Base-by-base conservation (phyloP, 331 rosid species). In the Quercus tomentella region DNA sequence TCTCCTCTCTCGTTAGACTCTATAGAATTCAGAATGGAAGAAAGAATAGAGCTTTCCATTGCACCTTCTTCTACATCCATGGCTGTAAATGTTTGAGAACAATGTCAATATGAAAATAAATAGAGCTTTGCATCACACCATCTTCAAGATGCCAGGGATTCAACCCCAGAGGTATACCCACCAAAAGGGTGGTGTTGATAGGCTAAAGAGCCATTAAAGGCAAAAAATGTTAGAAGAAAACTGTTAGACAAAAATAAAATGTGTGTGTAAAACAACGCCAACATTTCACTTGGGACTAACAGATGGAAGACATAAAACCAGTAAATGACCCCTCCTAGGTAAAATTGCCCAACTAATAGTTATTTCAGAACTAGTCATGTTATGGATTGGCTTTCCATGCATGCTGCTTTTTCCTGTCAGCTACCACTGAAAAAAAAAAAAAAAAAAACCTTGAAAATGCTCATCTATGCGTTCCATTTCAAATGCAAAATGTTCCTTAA, bases 61-160 rank as follows among this genome's bases (percentile, higher is more conserved):
- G 77, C 83, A 22, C 79, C 80, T 58, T 75, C 81, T 70, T 73
- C 81, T 1, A 80, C 56, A 60, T 85, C 97, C 97, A 91, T 93
- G 52, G 76, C 93, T 90, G 83, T 86, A 86, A 63, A 67, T 75
- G 68, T 72, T 10, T 30, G 22, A 49, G 45, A 85, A 61, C 74
- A 69, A 73, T 56, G 78, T 77, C 72, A 86, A 80, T 14, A 57
- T 76, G 73, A 61, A 16, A 7, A 75, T 72, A 72, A 30, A 49
- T 49, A 49, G 54, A 10, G 54, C 54, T 49, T 49, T 49, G 54
- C 54, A 49, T 11, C 18, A 49, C 17, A 49, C 54, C 1, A 49
- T 49, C 4, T 49, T 49, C 5, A 41, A 41, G 45, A 41, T 41
- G 12, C 45, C 45, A 41, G 45, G 45, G 12, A 41, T 49, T 49